Evolutionary conservation across 805 yeast species (phyloP).

Genomic region (Candida wancherniae): DNA sequence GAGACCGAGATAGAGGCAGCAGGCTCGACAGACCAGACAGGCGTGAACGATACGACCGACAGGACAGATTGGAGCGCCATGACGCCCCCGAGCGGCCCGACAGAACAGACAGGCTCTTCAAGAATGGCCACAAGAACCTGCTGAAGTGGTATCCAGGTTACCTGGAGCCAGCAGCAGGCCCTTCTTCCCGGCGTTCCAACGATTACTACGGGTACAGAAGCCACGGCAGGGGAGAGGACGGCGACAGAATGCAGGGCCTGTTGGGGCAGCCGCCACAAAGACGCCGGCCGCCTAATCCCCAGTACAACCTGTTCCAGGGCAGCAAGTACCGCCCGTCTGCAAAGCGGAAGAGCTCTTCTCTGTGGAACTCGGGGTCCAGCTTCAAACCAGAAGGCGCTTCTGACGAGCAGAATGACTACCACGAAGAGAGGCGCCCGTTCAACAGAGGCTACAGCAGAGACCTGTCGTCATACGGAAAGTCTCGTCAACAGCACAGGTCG

Average conservation of each 20-base stretch:
- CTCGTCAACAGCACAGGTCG: neutral
- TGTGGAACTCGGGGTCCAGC: constrained; percentile 3
- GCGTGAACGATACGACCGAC: constrained; percentile 2
- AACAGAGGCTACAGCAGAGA: constrained; percentile 8
- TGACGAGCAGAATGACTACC: neutral
- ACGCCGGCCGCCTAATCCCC: constrained; percentile 4
- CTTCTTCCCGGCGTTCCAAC: too few species aligned
- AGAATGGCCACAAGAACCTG: constrained; percentile 4
- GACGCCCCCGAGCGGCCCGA: constrained; percentile 1
- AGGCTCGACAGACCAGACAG: constrained; percentile 3
- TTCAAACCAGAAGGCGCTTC: constrained; percentile 1
- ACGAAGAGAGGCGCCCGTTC: constrained; percentile 10
- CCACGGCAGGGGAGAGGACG: constrained; percentile 1
- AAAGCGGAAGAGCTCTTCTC: neutral
- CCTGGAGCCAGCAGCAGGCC: constrained; percentile 6
- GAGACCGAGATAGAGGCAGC: constrained; percentile 9
- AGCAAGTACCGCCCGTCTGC: constrained; percentile 12
- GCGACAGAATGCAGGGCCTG: constrained; percentile 1
- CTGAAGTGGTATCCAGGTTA: constrained; percentile 7
- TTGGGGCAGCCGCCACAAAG: too few species aligned
- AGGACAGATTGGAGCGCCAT: neutral
- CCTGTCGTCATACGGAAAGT: neutral
- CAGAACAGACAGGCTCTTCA: constrained; percentile 2
- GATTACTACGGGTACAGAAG: constrained; percentile 13
- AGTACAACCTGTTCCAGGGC: constrained; percentile 14